These are phyloP conservation scores for Diplodia seriata DNA, from an alignment of 2,329 filamentous ascomycete species.

Conservation along the genomic window DNA sequence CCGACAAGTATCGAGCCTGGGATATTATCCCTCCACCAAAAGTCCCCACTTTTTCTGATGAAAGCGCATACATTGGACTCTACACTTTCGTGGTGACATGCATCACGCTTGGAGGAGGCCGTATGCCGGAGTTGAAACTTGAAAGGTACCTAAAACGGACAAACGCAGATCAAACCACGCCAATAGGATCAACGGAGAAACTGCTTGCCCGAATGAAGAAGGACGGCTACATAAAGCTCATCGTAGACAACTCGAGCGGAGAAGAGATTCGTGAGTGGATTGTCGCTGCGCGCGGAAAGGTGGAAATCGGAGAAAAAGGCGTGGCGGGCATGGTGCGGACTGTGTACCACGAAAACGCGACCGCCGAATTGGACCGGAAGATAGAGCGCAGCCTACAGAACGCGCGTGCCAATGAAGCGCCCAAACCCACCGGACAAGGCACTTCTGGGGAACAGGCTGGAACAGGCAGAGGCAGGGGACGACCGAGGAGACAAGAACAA, in stretches of 20 bases:
- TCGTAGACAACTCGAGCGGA: slow-evolving; percentile 71
- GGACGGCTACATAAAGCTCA: slow-evolving; percentile 82
- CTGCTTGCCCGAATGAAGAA: slow-evolving; percentile 76
- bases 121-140: slow-evolving; percentile 78
- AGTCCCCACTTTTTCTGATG: slow-evolving; percentile 68
- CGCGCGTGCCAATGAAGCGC: not conserved
- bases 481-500: slow-evolving; percentile 14
- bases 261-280: slow-evolving; percentile 82
- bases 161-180: slow-evolving; percentile 77
- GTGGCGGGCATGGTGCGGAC: slow-evolving; percentile 71
- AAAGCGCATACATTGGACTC: slow-evolving; percentile 81
- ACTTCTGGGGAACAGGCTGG: slow-evolving; percentile 7
- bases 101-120: slow-evolving; percentile 74
- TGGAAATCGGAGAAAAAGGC: slow-evolving; percentile 81
- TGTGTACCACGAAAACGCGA: slow-evolving; percentile 56
- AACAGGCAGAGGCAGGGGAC: slow-evolving; percentile 9
- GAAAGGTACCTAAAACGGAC: slow-evolving; percentile 75
- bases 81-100: slow-evolving; percentile 81
- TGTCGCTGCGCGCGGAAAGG: slow-evolving; percentile 82
- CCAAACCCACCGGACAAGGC: not conserved
- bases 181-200: slow-evolving; percentile 74
- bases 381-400: slow-evolving; percentile 44
- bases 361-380: slow-evolving; percentile 43
- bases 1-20: slow-evolving; percentile 67
- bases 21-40: slow-evolving; percentile 72